Evolutionary conservation across 2,329 filamentous ascomycete genomes (phyloP), one percentile per base, ranked within the genome.

Genomic region (Elsinoe perseae): DNA sequence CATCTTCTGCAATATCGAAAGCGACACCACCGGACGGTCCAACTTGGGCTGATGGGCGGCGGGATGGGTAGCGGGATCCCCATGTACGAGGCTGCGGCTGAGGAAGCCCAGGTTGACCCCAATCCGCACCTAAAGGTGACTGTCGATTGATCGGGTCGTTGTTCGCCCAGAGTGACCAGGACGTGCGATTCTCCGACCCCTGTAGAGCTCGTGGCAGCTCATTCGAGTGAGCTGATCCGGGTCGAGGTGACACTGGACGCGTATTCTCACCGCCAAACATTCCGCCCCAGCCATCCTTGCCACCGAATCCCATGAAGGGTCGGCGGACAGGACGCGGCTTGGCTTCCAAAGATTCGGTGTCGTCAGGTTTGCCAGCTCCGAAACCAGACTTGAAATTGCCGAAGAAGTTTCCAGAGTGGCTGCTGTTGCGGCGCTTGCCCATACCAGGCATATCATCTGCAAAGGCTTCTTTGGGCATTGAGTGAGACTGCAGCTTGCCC

Each of bases 11-110:
- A 38, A 79, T 74, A 12, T 80, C 77, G 54, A 80, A 72, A 1
- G 79, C 75, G 14, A 83, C 69, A 59, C 81, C 80, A 68, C 80
- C 84, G 1, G 86, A 84, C 1, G 86, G 89, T 10, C 87, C 87
- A 63, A 83, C 80, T 61, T 93, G 88, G 6, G 89, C 76, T 0
- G 89, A 95, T 12, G 88, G 87, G 32, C 91, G 81, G 50, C 91
- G 81, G 30, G 90, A 95, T 6, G 86, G 84, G 63, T 83, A 86
- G 36, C 87, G 77, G 4, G 87, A 87, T n/a, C 67, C 66, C 57
- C 64, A 69, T 14, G 64, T 57, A 18, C 28, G 23, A 42, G 57
- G 43, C 12, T 54, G 57, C 12, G 73, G 70, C 25, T 52, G 48
- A 2, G 48, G 48, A 28, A 36, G 48, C 36, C 28, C 28, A 8